Evolutionary conservation across 345 rosid species (phyloP).

Genomic region (Salix purpurea): DNA sequence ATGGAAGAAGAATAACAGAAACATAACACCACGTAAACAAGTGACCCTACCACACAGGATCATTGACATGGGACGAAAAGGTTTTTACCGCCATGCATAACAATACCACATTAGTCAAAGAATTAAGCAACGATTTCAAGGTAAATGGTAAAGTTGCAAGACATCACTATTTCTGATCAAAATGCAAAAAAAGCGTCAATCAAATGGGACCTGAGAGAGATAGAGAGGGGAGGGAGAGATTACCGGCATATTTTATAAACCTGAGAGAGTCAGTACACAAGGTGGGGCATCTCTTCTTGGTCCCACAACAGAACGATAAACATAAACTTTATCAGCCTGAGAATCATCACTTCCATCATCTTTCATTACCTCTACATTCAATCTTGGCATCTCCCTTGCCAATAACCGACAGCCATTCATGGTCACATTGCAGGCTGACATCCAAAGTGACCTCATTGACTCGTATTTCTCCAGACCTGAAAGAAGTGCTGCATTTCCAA

Average conservation of each 20-base stretch:
- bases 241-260: slow-evolving; percentile 16
- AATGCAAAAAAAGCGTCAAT: neutral
- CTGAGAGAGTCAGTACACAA: slow-evolving; percentile 50
- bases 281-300: slow-evolving; percentile 69
- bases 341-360: slow-evolving; percentile 53
- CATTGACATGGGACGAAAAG: neutral
- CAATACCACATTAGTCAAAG: neutral
- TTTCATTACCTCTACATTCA: slow-evolving; percentile 68
- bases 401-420: slow-evolving; percentile 50
- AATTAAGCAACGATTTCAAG: neutral
- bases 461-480: slow-evolving; percentile 66
- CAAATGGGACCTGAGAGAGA: neutral
- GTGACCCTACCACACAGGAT: neutral
- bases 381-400: slow-evolving; percentile 62
- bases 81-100: neutral
- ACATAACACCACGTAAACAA: neutral
- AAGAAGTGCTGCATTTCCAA: slow-evolving; percentile 59
- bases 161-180: neutral
- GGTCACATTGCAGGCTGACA: slow-evolving; percentile 69
- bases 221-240: slow-evolving; percentile 8
- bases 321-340: slow-evolving; percentile 52
- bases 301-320: slow-evolving; percentile 63
- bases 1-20: neutral
- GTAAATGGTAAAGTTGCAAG: neutral
- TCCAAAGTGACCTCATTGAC: slow-evolving; percentile 77